These are phyloP conservation scores for Ophiostoma perfectum DNA, from an alignment of 2,329 filamentous ascomycete genomes.

Conservation along the genomic window DNA sequence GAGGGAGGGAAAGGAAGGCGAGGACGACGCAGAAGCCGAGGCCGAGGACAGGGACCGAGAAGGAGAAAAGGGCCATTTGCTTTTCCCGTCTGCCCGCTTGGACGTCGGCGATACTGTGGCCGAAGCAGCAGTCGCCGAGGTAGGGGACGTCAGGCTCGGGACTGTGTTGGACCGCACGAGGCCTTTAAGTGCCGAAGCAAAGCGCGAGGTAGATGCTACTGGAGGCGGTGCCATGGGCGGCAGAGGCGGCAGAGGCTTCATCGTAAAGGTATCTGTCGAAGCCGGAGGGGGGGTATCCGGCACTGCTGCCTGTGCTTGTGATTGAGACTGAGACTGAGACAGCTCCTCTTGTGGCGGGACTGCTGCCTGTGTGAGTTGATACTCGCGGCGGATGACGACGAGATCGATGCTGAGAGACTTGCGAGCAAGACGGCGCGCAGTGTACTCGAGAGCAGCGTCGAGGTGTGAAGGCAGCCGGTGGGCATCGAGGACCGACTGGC, in stretches of 20 bases:
- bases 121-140: not conserved
- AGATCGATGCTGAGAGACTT: slow-evolving; percentile 54
- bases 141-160: slow-evolving; percentile 27
- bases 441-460: slow-evolving; percentile 52
- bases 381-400: slow-evolving; percentile 52
- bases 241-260: slow-evolving; percentile 17
- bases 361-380: slow-evolving; percentile 43
- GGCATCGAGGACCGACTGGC: slow-evolving; percentile 52
- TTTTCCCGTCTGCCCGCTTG: not conserved
- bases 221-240: not conserved
- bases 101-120: not conserved
- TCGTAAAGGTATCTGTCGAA: not conserved
- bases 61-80: not conserved
- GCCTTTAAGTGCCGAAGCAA: slow-evolving; percentile 36
- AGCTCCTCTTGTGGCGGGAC: not conserved
- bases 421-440: slow-evolving; percentile 50
- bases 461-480: slow-evolving; percentile 54
- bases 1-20: not conserved
- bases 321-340: not conserved
- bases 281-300: not conserved
- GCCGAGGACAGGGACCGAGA: not conserved
- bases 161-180: slow-evolving; percentile 39
- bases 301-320: not conserved
- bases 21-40: not conserved
- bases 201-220: slow-evolving; percentile 20